Evolutionary conservation across 2,329 filamentous ascomycete genomes (phyloP).

Genomic region (Neopestalotiopsis rosae): DNA sequence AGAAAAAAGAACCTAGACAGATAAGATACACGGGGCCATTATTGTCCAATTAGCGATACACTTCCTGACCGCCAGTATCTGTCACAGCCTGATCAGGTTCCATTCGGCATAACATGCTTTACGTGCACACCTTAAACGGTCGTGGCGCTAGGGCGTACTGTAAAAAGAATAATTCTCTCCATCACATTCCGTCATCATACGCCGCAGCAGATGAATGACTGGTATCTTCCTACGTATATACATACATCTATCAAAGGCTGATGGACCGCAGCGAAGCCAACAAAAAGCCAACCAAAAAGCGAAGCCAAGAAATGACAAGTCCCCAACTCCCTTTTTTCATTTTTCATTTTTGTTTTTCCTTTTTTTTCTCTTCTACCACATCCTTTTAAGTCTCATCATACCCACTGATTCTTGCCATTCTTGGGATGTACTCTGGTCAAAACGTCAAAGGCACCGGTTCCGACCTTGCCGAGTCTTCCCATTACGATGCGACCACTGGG

Average conservation of each 20-base stretch:
- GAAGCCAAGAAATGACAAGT: too few species aligned
- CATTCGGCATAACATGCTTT: too few species aligned
- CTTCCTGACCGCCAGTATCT: too few species aligned
- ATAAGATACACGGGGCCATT: too few species aligned
- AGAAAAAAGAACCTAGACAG: too few species aligned
- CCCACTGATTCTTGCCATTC: slow-evolving; percentile 44
- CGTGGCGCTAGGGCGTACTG: too few species aligned
- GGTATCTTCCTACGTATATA: slow-evolving; percentile 1
- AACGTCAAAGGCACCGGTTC: slow-evolving; percentile 92
- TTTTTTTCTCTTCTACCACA: too few species aligned
- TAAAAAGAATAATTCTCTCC: neutral
- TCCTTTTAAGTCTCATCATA: neutral
- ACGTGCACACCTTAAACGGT: too few species aligned
- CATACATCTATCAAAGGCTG: slow-evolving; percentile 15
- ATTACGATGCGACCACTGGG: slow-evolving; percentile 90
- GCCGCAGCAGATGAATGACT: neutral
- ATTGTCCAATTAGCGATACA: too few species aligned
- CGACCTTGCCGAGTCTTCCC: slow-evolving; percentile 80
- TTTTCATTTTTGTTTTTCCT: too few species aligned
- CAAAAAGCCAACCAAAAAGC: neutral
- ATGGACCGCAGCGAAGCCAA: neutral
- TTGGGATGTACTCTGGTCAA: slow-evolving; percentile 65
- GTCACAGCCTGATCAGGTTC: too few species aligned
- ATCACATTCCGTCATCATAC: neutral
- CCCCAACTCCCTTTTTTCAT: too few species aligned